These are phyloP conservation scores for Rhododendron griersonianum DNA, from an alignment of 148 eudicot genomes.

Conservation along the genomic window DNA sequence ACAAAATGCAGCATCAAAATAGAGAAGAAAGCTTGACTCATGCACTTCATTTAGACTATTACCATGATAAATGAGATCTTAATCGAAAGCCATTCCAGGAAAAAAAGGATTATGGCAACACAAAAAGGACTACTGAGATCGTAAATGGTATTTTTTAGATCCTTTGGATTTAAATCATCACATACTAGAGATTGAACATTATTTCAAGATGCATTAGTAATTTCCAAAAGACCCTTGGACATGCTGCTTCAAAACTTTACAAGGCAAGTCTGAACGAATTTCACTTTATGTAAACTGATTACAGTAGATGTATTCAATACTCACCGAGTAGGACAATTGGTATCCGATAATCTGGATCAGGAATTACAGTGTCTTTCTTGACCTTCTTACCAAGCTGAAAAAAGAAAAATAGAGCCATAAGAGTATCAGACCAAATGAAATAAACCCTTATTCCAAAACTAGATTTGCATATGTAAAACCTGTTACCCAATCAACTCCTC, in stretches of 20 bases:
- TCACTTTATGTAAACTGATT: neutral
- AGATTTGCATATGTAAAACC: neutral
- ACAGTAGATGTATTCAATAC: constrained; percentile 10
- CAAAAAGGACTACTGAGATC: neutral
- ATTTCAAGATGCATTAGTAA: neutral
- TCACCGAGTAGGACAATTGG: constrained; percentile 78
- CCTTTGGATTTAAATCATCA: neutral
- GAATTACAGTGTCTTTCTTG: constrained; percentile 68
- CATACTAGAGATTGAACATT: neutral
- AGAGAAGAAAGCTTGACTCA: neutral
- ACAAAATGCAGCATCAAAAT: neutral
- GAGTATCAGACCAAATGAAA: neutral
- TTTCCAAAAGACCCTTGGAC: neutral
- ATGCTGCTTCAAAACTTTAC: neutral
- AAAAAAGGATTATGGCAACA: neutral
- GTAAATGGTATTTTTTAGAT: neutral
- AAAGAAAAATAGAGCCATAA: neutral
- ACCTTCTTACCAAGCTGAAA: constrained; percentile 67
- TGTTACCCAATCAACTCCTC: neutral
- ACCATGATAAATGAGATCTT: neutral
- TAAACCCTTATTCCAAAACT: neutral
- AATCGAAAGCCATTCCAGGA: neutral
- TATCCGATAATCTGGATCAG: constrained; percentile 88
- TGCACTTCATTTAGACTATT: neutral
- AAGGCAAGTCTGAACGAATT: neutral